Percentiles rank a stretch among this genome's conserved stretches.
Evolutionary conservation across 2,329 filamentous ascomycete genomes (phyloP).

Genomic region (Epicoccum sorghinum): DNA sequence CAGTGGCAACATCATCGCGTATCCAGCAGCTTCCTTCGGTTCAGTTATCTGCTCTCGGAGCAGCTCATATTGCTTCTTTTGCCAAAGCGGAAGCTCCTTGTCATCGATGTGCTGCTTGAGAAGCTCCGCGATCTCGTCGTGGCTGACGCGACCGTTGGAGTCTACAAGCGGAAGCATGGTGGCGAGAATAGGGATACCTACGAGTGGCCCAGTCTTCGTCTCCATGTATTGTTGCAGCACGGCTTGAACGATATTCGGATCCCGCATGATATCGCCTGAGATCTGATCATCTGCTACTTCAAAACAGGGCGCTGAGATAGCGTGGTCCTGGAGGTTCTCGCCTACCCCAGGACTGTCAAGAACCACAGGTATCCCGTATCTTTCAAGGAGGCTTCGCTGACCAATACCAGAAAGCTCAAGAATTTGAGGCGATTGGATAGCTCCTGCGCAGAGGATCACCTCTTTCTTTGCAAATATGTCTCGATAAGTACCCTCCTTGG

Average conservation of each 20-base stretch:
- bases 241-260: constrained; percentile 24
- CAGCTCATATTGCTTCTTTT: constrained; percentile 9
- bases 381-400: neutral
- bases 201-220: constrained; percentile 28
- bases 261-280: constrained; percentile 23
- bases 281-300: constrained; percentile 4
- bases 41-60: constrained; percentile 5
- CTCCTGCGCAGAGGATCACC: constrained; percentile 19
- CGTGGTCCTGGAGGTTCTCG: constrained; percentile 31
- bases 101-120: constrained; percentile 1
- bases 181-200: constrained; percentile 22
- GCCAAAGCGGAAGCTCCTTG: neutral
- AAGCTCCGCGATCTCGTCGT: neutral
- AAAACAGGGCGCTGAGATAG: constrained; percentile 11
- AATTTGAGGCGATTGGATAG: constrained; percentile 7
- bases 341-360: constrained; percentile 18
- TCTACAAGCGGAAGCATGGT: constrained; percentile 36
- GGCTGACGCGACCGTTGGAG: constrained; percentile 17
- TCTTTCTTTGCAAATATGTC: constrained; percentile 20
- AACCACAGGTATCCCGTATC: constrained; percentile 1
- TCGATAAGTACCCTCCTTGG: constrained; percentile 30
- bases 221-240: constrained; percentile 26
- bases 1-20: constrained; percentile 17
- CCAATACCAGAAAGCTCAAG: constrained; percentile 20
- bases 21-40: constrained; percentile 1